Percentiles rank a stretch among this genome's conserved stretches.
phyloP scores from a whole-genome alignment of 352 stramenopile genomes.

The Phytophthora aleatoria region DNA sequence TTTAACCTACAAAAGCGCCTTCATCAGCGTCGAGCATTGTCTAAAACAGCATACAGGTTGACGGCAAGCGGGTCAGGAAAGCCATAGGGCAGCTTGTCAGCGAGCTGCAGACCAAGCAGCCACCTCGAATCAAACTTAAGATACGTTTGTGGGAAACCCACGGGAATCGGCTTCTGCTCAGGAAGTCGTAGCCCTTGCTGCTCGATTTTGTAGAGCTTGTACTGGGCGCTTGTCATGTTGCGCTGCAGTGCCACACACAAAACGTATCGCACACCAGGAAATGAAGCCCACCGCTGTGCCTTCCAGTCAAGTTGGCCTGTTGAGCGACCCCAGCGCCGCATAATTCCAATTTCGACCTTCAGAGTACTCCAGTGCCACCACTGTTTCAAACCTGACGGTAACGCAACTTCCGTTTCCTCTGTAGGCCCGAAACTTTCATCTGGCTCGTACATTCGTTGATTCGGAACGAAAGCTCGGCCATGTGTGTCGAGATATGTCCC shows the following conservation, averaged over 20 bases:
- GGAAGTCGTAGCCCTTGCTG: background rate
- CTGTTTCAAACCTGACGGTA: background rate
- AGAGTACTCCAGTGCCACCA: background rate
- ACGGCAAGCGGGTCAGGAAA: background rate
- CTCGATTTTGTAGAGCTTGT: slow-evolving; percentile 1
- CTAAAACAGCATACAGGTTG: background rate
- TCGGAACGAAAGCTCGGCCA: slow-evolving; percentile 1
- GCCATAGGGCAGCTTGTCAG: background rate
- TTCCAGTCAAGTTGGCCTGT: background rate
- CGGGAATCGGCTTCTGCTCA: background rate
- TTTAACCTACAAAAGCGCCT: too few species aligned
- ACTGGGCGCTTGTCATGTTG: background rate
- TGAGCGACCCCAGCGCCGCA: background rate
- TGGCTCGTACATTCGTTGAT: background rate
- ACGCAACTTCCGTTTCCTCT: background rate
- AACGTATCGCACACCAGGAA: background rate
- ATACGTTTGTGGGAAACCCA: background rate
- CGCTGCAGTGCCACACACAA: background rate
- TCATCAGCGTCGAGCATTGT: background rate
- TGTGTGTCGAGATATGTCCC: background rate
- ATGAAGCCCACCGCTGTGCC: too few species aligned
- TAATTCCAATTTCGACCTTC: slow-evolving; percentile 1
- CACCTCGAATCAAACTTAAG: background rate
- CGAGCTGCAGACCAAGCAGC: background rate
- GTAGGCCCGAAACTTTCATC: background rate